A percentile compares a stretch with the other conserved stretches of the same genome.
Conservation (phyloP, 2,329 filamentous ascomycete genomes). For the Colletotrichum cordylinicola region DNA sequence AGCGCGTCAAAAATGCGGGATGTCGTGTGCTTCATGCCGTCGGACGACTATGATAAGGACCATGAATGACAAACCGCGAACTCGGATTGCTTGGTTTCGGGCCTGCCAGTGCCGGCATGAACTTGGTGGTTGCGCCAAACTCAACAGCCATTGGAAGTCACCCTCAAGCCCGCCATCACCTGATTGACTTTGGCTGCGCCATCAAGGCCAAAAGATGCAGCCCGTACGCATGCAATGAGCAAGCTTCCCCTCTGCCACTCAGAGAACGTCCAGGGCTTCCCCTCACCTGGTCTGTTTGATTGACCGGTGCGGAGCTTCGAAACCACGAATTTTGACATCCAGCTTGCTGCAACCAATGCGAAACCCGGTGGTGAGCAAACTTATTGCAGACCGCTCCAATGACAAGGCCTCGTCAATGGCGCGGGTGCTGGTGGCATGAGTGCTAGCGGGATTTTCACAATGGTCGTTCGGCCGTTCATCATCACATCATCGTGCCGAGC, state of each 20-base stretch:
- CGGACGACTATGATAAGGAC: not conserved
- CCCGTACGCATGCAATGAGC: not conserved
- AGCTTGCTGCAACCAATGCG: not conserved
- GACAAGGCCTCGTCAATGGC: not conserved
- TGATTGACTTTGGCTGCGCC: conserved; percentile 14
- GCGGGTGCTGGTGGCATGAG: not conserved
- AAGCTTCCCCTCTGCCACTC: not conserved
- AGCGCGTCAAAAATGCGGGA: not conserved
- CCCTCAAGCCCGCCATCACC: not conserved
- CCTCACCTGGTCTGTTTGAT: not conserved
- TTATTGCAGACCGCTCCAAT: not conserved
- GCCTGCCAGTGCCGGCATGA: not conserved
- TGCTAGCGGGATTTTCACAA: not conserved
- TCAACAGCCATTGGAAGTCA: not conserved
- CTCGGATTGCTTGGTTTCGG: not conserved
- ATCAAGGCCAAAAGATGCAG: not conserved
- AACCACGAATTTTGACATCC: not conserved
- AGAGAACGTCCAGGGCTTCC: not conserved
- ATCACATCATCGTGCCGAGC: conserved; percentile 5
- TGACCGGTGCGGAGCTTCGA: conserved; percentile 14
- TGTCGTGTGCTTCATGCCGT: not conserved
- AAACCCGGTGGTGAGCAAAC: not conserved
- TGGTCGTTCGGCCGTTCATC: not conserved
- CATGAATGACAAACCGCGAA: not conserved
- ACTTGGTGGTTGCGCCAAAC: not conserved